Base-by-base conservation (phyloP, 2,329 filamentous ascomycete species). In the Clarireedia paspali region DNA sequence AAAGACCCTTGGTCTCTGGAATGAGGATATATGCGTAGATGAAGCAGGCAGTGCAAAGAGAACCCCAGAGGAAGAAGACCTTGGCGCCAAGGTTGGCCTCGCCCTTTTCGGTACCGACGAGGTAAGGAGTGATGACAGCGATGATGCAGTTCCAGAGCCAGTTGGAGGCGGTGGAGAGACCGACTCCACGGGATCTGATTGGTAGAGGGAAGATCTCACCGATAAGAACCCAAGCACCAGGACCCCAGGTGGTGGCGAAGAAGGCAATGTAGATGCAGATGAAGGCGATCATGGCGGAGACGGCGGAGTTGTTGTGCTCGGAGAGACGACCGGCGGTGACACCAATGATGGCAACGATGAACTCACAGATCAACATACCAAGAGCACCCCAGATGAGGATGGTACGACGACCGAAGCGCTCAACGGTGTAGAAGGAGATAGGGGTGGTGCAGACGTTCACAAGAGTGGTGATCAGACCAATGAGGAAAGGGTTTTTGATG, bases 181-280 rank as follows among this genome's bases (percentile, higher is more conserved):
- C 89, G 58, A 95, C 89, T 75, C 91, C 91, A 63, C 89, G 88
- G 42, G 91, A 88, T 67, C 91, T 88, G 73, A 95, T 92, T 59
- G 88, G 89, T 53, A 95, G 82, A 57, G 90, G 89, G 82, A 88
- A 95, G 73, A 94, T 87, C 76, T 96, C 90, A 70, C 90, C 90
- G 67, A 94, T 91, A 64, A 95, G 80, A 53, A 87, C 83, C 87
- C 87, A 91, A 47, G 87, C 81, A 26, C 57, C 61, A 3, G 89
- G 89, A 53, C 90, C 90, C 90, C 89, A 95, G 61, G 90, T 95
- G 57, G 81, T 84, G 58, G 90, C 90, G 71, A 95, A 95, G 80
- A 87, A 92, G 80, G 89, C 91, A 78, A 95, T 91, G 80, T 91
- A 94, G 76, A 95, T 55, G 75, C 85, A 87, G 69, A 94, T 94